A percentile compares a stretch with the other conserved stretches of the same genome.
Evolutionary conservation across 2,329 filamentous ascomycete genomes (phyloP).

Genomic region (Rasamsonia emersonii): DNA sequence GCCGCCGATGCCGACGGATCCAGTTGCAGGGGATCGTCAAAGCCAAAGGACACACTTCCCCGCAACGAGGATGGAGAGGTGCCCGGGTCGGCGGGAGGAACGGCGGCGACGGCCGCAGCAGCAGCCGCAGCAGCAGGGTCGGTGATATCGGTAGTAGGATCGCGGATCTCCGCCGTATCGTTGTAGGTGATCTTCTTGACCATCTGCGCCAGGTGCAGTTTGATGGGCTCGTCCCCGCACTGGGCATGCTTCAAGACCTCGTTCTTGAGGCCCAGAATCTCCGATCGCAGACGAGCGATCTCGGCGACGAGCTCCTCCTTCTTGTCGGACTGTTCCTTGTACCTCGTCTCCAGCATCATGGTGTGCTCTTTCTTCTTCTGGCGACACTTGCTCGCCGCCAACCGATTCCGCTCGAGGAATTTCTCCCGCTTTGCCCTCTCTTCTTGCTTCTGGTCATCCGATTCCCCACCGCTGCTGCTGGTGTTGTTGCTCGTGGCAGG

Average conservation of each 20-base stretch:
- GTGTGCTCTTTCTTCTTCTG: slow-evolving; percentile 55
- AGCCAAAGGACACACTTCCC: slow-evolving; percentile 21
- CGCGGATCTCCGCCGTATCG: slow-evolving; percentile 13
- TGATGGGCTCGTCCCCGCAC: slow-evolving; percentile 31
- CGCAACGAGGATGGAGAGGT: slow-evolving; percentile 6
- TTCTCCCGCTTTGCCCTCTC: slow-evolving; percentile 38
- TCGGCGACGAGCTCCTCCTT: slow-evolving; percentile 23
- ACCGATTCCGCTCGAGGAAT: slow-evolving; percentile 51
- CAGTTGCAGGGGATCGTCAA: slow-evolving; percentile 23
- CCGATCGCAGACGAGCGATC: slow-evolving; percentile 26
- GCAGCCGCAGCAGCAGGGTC: slow-evolving; percentile 8
- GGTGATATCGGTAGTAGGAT: slow-evolving; percentile 7
- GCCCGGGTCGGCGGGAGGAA: background rate
- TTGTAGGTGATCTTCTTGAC: slow-evolving; percentile 27
- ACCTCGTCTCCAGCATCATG: slow-evolving; percentile 38
- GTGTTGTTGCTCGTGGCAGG: slow-evolving; percentile 9
- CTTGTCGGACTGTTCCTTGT: slow-evolving; percentile 27
- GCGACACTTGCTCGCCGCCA: slow-evolving; percentile 54
- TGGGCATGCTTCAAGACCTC: slow-evolving; percentile 32
- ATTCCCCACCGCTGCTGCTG: slow-evolving; percentile 17
- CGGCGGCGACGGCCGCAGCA: slow-evolving; percentile 11
- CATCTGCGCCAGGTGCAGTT: slow-evolving; percentile 28
- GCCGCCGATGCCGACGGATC: slow-evolving; percentile 13
- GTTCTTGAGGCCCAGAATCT: slow-evolving; percentile 32
- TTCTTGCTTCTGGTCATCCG: slow-evolving; percentile 13